These are phyloP conservation scores for Botryotinia globosa DNA, from an alignment of 2,329 filamentous ascomycete species.

Conservation along the genomic window DNA sequence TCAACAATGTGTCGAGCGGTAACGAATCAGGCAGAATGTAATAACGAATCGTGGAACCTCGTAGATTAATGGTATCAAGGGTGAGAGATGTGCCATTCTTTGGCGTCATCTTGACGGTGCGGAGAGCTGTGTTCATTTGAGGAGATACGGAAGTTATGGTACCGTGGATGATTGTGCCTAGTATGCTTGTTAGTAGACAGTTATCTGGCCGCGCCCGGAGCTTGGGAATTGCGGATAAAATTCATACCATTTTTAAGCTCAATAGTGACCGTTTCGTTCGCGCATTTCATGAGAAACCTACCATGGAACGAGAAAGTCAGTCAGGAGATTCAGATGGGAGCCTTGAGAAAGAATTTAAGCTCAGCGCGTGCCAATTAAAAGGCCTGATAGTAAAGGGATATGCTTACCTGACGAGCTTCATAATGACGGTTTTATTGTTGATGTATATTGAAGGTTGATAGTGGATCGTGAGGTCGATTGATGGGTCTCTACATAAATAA, in stretches of 20 bases:
- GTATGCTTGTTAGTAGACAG: slow-evolving; percentile 7
- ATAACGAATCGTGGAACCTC: slow-evolving; percentile 93
- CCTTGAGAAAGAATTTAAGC: slow-evolving; percentile 43
- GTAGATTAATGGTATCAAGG: slow-evolving; percentile 94
- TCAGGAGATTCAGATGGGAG: slow-evolving; percentile 40
- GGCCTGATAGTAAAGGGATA: slow-evolving; percentile 28
- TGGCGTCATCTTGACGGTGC: slow-evolving; percentile 94
- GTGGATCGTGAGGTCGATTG: slow-evolving; percentile 5
- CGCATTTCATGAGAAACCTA: slow-evolving; percentile 99
- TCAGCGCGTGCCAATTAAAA: slow-evolving; percentile 44
- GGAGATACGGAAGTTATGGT: slow-evolving; percentile 96
- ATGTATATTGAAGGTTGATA: slow-evolving; percentile 11
- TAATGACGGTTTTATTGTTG: slow-evolving; percentile 48
- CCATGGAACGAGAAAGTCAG: slow-evolving; percentile 34
- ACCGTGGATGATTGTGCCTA: slow-evolving; percentile 92
- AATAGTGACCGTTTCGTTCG: slow-evolving; percentile 97
- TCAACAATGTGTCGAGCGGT: slow-evolving; percentile 88
- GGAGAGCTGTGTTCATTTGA: slow-evolving; percentile 96
- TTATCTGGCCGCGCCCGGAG: background rate
- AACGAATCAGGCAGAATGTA: slow-evolving; percentile 95
- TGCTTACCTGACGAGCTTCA: slow-evolving; percentile 95
- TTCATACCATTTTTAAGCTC: slow-evolving; percentile 91
- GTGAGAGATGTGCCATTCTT: slow-evolving; percentile 83
- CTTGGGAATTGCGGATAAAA: background rate
- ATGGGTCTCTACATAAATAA: slow-evolving; percentile 10